Conservation (phyloP, 306 rosid genomes). For the Glycyrrhiza uralensis region DNA sequence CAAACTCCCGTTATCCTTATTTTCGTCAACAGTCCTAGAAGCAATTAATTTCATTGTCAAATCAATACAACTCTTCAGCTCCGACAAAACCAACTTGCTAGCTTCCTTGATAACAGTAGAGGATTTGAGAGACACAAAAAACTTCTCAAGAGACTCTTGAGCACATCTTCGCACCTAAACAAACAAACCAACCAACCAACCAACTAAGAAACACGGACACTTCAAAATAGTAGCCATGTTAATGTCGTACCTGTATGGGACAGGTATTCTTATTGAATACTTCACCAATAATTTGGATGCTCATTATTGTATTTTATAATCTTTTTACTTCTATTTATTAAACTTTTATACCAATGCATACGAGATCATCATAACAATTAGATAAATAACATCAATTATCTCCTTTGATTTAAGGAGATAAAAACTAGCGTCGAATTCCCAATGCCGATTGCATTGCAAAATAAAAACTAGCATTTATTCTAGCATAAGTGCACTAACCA, state of each 20-base stretch:
- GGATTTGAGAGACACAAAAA: constrained; percentile 50
- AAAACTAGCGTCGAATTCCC: no score
- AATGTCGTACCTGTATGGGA: not conserved
- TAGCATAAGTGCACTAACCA: not conserved
- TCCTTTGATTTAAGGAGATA: not conserved
- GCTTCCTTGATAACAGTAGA: constrained; percentile 58
- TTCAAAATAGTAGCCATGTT: not conserved
- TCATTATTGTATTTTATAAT: no score
- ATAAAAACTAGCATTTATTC: not conserved
- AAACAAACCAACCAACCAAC: constrained; percentile 10
- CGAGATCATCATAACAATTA: not conserved
- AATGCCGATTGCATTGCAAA: not conserved
- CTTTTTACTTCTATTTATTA: not conserved
- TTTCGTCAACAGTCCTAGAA: constrained; percentile 32
- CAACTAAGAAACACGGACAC: not conserved
- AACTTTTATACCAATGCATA: not conserved
- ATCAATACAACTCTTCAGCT: constrained; percentile 58
- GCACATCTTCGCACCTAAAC: constrained; percentile 83
- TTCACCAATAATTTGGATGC: not conserved
- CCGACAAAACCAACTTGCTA: constrained; percentile 70
- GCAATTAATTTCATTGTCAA: constrained; percentile 41
- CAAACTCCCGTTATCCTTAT: constrained; percentile 33
- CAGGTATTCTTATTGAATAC: not conserved
- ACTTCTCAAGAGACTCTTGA: constrained; percentile 70
- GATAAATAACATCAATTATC: not conserved